Conservation (phyloP, 108 stramenopile species). For the Cyclotella kingstonii region DNA sequence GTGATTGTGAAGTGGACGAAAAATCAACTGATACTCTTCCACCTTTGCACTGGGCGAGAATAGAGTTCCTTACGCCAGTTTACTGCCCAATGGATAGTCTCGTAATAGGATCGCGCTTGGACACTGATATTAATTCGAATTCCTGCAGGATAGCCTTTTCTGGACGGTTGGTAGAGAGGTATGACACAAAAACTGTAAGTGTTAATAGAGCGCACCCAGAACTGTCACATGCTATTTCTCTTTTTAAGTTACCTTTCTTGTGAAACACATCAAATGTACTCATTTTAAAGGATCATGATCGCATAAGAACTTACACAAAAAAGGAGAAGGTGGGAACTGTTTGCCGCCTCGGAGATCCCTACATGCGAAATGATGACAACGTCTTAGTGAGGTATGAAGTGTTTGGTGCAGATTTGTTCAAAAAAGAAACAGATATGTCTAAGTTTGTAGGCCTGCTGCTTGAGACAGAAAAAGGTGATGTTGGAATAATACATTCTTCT, state of each 20-base stretch:
- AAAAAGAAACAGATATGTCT: constrained; percentile 88
- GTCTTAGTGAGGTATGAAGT: constrained; percentile 81
- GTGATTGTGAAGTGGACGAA: constrained; percentile 12
- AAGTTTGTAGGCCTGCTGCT: constrained; percentile 84
- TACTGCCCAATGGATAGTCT: constrained; percentile 83
- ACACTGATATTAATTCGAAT: constrained; percentile 65
- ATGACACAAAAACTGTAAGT: constrained; percentile 41
- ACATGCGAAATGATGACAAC: constrained; percentile 64
- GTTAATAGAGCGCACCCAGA: background rate
- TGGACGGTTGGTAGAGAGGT: constrained; percentile 75
- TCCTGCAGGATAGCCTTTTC: constrained; percentile 92
- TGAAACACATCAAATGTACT: background rate
- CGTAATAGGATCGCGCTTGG: constrained; percentile 92
- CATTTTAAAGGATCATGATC: constrained; percentile 30
- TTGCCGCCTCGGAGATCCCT: constrained; percentile 74
- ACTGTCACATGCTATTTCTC: background rate
- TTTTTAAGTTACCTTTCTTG: too few relatives aligned
- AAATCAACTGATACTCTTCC: constrained; percentile 14
- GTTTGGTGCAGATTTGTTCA: constrained; percentile 84
- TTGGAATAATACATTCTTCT: constrained; percentile 79
- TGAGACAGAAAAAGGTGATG: constrained; percentile 69
- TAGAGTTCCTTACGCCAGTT: constrained; percentile 90
- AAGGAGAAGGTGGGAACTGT: constrained; percentile 74
- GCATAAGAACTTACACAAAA: constrained; percentile 70
- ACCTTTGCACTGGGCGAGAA: constrained; percentile 89